Base-by-base conservation (phyloP, 768 basidiomycete species). In the Artomyces pyxidatus region DNA sequence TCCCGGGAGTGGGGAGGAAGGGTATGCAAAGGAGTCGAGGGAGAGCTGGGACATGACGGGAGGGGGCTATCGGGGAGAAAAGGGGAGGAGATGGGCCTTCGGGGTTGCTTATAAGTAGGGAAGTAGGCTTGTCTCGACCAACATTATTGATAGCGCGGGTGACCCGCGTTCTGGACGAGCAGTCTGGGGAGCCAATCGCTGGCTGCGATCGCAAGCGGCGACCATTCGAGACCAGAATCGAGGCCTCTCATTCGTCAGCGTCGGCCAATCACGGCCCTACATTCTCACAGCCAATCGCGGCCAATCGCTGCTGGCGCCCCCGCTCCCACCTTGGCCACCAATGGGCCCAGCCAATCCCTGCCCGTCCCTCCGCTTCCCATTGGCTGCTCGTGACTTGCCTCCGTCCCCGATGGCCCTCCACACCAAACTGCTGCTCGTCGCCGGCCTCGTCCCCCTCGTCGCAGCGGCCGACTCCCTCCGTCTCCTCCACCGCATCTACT, bases 401-500 rank as follows among this genome's bases (percentile, higher is more conserved):
- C 5, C 22, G 6, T 23, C 32, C n/a, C n/a, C n/a, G n/a, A n/a
- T n/a, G n/a, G 47, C 46, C 39, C 39, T 48, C n/a, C n/a, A n/a
- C 64, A 43, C 43, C 54, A 16, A n/a, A n/a, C n/a, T 49, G 51
- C 16, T 52, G 54, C 28, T 55, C 42, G 22, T 53, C 45, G 23
- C 59, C 59, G 23, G 58, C 50, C 22, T 55, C 49, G 32, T 57
- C 29, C 51, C 53, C 54, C 32, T 56, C 54, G 50, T 52, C 48
- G 22, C 50, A 40, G 50, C 55, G 49, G 51, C 48, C 53, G 37
- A 42, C 28, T 47, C 59, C 51, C 45, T 69, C 50, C 52, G 62
- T 50, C 43, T 81, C 19, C 67, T 69, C 55, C 82, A 85, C 61
- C 72, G 81, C 19, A 40, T 83, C 42, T 71, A 72, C 57, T 74